Evolutionary conservation across 1,139 yeast species (phyloP).

Genomic region (Yamadazyma aaseri): DNA sequence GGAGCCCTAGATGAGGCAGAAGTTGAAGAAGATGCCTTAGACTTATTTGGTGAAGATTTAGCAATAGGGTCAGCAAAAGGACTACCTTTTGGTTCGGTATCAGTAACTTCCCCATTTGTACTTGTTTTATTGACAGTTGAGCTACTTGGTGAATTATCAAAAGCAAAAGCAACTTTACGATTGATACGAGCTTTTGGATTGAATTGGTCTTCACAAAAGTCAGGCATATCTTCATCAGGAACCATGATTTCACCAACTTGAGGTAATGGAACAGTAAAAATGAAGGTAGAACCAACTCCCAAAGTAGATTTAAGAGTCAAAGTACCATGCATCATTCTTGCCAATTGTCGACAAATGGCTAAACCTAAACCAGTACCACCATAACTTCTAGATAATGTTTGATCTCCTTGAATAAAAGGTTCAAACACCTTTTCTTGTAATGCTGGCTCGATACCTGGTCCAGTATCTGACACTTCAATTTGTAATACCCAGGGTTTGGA

Average conservation of each 20-base stretch:
- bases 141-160: slow-evolving; percentile 10
- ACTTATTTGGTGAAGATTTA: neutral
- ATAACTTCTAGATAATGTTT: slow-evolving; percentile 83
- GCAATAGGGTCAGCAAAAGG: neutral
- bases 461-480: slow-evolving; percentile 82
- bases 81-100: neutral
- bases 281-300: slow-evolving; percentile 80
- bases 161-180: slow-evolving; percentile 38
- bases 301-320: slow-evolving; percentile 65
- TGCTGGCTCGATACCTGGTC: slow-evolving; percentile 85
- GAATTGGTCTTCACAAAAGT: slow-evolving; percentile 46
- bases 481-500: slow-evolving; percentile 62
- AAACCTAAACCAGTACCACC: slow-evolving; percentile 97
- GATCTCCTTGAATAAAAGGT: slow-evolving; percentile 96
- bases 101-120: slow-evolving; percentile 3
- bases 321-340: slow-evolving; percentile 85
- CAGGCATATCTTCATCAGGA: slow-evolving; percentile 35
- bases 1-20: slow-evolving; percentile 5
- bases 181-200: slow-evolving; percentile 37
- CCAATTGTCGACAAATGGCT: slow-evolving; percentile 88
- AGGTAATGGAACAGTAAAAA: slow-evolving; percentile 72
- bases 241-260: slow-evolving; percentile 64
- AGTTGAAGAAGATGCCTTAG: slow-evolving; percentile 6
- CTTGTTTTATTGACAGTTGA: slow-evolving; percentile 9
- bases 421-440: slow-evolving; percentile 85